Evolutionary conservation across 2,329 filamentous ascomycete genomes (phyloP).

Genomic region (Colletotrichum musicola): DNA sequence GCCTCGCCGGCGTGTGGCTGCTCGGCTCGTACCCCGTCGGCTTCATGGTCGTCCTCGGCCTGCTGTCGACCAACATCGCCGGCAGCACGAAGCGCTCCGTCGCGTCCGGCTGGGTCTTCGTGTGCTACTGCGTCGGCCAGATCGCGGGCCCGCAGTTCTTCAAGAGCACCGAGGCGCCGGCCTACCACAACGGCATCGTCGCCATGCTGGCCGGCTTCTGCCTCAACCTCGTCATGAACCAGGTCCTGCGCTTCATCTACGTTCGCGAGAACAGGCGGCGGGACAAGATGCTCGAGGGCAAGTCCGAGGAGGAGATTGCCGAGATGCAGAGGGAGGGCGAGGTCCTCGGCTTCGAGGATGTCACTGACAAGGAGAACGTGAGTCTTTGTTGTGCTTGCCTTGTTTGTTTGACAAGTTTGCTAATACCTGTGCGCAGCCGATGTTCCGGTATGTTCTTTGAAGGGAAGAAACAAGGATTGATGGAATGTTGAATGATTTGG

Average conservation of each 20-base stretch:
- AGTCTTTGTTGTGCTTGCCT: background rate
- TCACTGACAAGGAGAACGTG: conserved; percentile 52
- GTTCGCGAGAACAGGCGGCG: conserved; percentile 27
- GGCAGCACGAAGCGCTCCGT: conserved; percentile 46
- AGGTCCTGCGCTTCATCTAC: conserved; percentile 25
- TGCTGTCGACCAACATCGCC: conserved; percentile 46
- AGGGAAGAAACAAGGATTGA: too few relatives aligned
- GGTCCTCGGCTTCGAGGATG: conserved; percentile 50
- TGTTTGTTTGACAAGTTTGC: background rate
- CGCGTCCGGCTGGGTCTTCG: conserved; percentile 48
- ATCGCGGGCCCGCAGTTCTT: conserved; percentile 50
- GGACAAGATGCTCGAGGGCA: conserved; percentile 26
- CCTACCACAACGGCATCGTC: conserved; percentile 34
- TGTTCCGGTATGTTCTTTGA: conserved; percentile 37
- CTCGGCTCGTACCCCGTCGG: conserved; percentile 33
- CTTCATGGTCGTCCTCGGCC: conserved; percentile 35
- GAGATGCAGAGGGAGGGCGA: conserved; percentile 33
- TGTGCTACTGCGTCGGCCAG: conserved; percentile 48
- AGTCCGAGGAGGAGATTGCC: conserved; percentile 30
- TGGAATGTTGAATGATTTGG: too few relatives aligned
- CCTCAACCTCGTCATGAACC: conserved; percentile 31
- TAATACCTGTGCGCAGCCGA: background rate
- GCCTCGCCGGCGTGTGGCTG: conserved; percentile 32
- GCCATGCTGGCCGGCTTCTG: conserved; percentile 30
- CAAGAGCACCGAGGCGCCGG: conserved; percentile 39